Evolutionary conservation across 352 stramenopile species (phyloP), one percentile per base, ranked within the genome.

Genomic region (Phytopythium cucurbitacearum): DNA sequence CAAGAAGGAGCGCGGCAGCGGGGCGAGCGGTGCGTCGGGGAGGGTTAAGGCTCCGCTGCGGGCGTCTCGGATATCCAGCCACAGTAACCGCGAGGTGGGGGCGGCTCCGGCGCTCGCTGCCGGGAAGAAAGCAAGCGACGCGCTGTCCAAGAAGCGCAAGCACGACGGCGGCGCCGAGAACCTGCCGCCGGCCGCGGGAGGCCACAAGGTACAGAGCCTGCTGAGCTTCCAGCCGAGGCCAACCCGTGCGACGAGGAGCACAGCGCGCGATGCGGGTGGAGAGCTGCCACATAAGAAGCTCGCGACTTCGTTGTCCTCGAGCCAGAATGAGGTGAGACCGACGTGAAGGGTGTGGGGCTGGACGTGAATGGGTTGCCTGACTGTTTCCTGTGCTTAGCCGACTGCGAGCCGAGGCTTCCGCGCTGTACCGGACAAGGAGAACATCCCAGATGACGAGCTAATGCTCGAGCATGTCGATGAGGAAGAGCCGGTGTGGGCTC

Each of bases 201-300:
- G 70, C 33, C 57, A 71, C 44, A 87, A 88, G 51, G 61, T 82
- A n/a, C 80, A 90, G 53, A 87, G 76, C 55, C 67, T 91, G 60
- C 56, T 91, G 46, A 81, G 69, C 46, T 91, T 89, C 56, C 75
- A 89, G 60, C 49, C 59, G 40, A 51, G 21, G 21, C 21, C 21
- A 2, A 28, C 21, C 21, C 21, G 21, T 2, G 21, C 54, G 39
- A 59, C 51, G 48, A 36, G 59, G n/a, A 47, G 48, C 21, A 51
- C 57, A 2, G 28, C 70, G 48, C 51, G 37, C 15, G 40, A 21
- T 28, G 21, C 2, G 21, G 21, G 1, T 28, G 21, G 21, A 1
- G 21, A 28, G 21, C 21, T 28, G 21, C 21, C 21, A 2, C 21
- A 28, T 2, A 28, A 28, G 21, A 28, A 28, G 21, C 21, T 28